Evolutionary conservation across 768 basidiomycete genomes (phyloP).

Genomic region (Russula olivacea): DNA sequence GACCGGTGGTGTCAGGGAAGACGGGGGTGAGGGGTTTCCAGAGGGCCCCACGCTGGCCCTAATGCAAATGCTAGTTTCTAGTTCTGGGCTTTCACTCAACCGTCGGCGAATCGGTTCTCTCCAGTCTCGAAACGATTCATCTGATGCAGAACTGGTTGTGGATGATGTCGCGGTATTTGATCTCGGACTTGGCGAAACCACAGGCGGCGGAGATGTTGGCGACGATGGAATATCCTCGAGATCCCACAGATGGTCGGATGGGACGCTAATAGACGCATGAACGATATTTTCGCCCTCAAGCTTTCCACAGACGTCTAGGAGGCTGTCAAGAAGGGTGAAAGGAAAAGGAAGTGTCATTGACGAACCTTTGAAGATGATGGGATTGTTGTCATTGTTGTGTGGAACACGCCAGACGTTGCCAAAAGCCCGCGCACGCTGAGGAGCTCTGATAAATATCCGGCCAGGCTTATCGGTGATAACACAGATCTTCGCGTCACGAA

Average conservation of each 20-base stretch:
- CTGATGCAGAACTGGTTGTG: background rate
- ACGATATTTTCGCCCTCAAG: constrained; percentile 9
- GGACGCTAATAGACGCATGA: background rate
- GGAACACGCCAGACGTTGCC: constrained; percentile 1
- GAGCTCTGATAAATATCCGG: constrained; percentile 3
- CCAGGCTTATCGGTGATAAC: constrained; percentile 7
- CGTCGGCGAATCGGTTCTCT: background rate
- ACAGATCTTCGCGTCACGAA: too few relatives aligned
- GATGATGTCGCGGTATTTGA: background rate
- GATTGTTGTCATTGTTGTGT: background rate
- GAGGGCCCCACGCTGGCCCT: too few relatives aligned
- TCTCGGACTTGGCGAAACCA: too few relatives aligned
- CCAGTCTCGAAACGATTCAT: background rate
- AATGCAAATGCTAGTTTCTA: background rate
- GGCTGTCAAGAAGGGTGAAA: background rate
- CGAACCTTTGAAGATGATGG: constrained; percentile 12
- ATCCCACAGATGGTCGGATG: background rate
- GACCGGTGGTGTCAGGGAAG: background rate
- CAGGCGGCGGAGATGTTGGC: too few relatives aligned
- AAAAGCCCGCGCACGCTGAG: background rate
- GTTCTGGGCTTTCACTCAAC: background rate
- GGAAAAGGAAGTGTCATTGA: background rate
- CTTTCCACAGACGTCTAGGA: constrained; percentile 2
- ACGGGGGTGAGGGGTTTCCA: too few relatives aligned
- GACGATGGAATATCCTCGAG: too few relatives aligned